Base-by-base conservation (phyloP, 1,139 yeast genomes). In the Pneumocystis carinii region DNA sequence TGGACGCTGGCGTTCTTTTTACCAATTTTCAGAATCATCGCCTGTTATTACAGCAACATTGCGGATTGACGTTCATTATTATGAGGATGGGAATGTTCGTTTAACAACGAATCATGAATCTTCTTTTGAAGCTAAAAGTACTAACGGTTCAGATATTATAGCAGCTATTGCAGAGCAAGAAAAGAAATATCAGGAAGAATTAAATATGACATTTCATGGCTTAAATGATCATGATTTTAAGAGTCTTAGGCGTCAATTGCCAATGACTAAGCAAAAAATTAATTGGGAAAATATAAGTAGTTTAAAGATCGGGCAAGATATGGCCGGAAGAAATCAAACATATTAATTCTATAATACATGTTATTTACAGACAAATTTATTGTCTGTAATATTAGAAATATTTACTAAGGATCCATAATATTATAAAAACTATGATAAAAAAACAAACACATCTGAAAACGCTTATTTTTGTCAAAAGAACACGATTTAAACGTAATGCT, bases 271-370 rank as follows among this genome's bases (percentile, higher is more conserved):
- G 72, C 82, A 96, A 17, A 90, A 87, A 74, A 86, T 92, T 72
- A 87, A 89, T 73, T 92, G 98, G 98, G 96, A 96, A 58, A 87
- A 83, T 71, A 88, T 90, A 70, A 95, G 95, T 17, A 87, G 85
- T 72, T 90, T 90, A 76, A 83, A 90, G 71, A 78, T 90, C 62
- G 97, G 97, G 24, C 85, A 86, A 69, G 96, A 89, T 74, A 90
- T 86, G 41, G 72, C 69, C 53, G 69, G 69, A 39, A 67, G 68
- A 48, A 48, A 29, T 24, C 55, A 48, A 24, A 48, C 55, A 12
- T 48, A 48, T 24, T 48, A 8, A 48, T 48, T 41, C 19, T 19
- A 10, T 41, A 41, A 17, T 19, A 41, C 17, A 39, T n/a, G 12
- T 12, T 17, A 8, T 24, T 24, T 17, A 8, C 14, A 48, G 10